Conservation (phyloP, 148 eudicot genomes). For the Chenopodium album region DNA sequence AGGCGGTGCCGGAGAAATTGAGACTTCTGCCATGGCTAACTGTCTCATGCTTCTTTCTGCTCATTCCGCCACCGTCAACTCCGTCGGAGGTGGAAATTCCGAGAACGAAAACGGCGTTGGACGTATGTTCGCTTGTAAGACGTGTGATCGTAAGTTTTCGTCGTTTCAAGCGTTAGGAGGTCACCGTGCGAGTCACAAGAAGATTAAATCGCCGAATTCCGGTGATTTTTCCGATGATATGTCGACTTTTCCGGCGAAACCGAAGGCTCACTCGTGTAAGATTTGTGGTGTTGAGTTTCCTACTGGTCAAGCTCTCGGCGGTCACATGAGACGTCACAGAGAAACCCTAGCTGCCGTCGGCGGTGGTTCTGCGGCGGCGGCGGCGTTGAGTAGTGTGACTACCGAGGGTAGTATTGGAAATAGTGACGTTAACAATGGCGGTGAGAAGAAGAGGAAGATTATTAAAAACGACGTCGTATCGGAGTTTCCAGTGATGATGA, state of each 20-base stretch:
- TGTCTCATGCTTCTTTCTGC: slow-evolving; percentile 9
- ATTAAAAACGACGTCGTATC: not conserved
- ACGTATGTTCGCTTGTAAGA: slow-evolving; percentile 47
- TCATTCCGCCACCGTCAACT: not conserved
- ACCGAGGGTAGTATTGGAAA: not conserved
- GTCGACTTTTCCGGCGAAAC: slow-evolving; percentile 15
- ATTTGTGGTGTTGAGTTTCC: slow-evolving; percentile 48
- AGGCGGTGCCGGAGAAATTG: slow-evolving; percentile 25
- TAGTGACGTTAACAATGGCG: slow-evolving; percentile 13
- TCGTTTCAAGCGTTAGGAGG: slow-evolving; percentile 74
- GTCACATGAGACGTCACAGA: slow-evolving; percentile 62
- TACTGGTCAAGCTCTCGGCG: slow-evolving; percentile 58
- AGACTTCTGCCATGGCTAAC: slow-evolving; percentile 24
- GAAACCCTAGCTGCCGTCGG: not conserved
- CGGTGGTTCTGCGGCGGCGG: not conserved
- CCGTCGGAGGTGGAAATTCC: not conserved
- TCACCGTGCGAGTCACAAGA: slow-evolving; percentile 68
- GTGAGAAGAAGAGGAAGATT: slow-evolving; percentile 12
- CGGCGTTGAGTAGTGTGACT: not conserved
- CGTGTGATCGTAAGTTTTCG: slow-evolving; percentile 43
- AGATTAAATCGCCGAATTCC: not conserved
- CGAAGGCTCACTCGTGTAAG: slow-evolving; percentile 44
- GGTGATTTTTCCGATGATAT: not conserved
- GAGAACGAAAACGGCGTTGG: not conserved
- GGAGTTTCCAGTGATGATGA: slow-evolving; percentile 16